Evolutionary conservation across 1,139 yeast species (phyloP), one percentile per base, ranked within the genome.

Genomic region (Pichia sp.): DNA sequence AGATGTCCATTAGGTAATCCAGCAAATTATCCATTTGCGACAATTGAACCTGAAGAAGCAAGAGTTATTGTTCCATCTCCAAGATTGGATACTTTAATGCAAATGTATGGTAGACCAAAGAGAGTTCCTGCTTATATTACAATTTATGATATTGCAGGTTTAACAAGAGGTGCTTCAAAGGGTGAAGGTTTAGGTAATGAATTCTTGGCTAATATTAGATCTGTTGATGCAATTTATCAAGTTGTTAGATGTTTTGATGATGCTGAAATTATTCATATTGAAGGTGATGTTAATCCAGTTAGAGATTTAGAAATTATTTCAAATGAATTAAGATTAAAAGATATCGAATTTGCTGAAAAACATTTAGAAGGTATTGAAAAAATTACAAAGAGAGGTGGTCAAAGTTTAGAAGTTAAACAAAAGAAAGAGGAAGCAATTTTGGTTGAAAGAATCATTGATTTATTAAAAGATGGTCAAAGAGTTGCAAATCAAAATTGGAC

Each of bases 121-220:
- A 87, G 83, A 69, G 95, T 93, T 55, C 98, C 97, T 54, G 98
- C 99, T 27, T 86, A 77, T 70, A 83, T 91, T 76, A 91, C 97
- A 59, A 83, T 93, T 56, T 91, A 89, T 68, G 99, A 93, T 74
- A 93, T 93, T 75, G 99, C 99, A 54, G 99, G 99, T 72, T 80
- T 93, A 70, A 91, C 97, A 60, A 89, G 90, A 72, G 98, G 99
- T 71, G 99, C 99, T 49, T 84, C 90, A 58, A 84, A 90, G 52
- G 99, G 99, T 74, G 99, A 93, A 73, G 99, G 99, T 69, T 81
- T 93, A 62, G 99, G 99, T 70, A 95, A 93, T 72, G 96, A 96
- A 62, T 93, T 93, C 82, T 84, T 93, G 77, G 87, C 98, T 62
- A 93, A 93, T 73, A 93, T 93, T 65, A 83, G 99, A 73, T 96